Conservation (phyloP, 805 yeast genomes). For the Candida sphagnicola region DNA sequence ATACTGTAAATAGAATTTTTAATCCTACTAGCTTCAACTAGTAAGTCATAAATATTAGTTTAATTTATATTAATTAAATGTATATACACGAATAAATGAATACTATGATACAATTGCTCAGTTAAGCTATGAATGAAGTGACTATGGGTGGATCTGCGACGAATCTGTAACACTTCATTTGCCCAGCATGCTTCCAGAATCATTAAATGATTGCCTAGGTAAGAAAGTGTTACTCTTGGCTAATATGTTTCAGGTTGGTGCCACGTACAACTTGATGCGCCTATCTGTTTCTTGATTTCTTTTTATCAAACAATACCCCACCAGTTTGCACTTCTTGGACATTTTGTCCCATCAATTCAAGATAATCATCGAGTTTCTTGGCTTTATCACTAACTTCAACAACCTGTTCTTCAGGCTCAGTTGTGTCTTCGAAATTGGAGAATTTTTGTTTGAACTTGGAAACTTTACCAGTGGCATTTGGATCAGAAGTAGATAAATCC, state of each 20-base stretch:
- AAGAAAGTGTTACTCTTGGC: not conserved
- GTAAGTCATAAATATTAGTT: not conserved
- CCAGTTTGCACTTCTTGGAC: slow-evolving; percentile 54
- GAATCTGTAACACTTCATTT: too few species aligned
- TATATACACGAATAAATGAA: slow-evolving; percentile 6
- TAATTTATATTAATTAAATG: not conserved
- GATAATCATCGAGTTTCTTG: slow-evolving; percentile 41
- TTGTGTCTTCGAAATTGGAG: slow-evolving; percentile 32
- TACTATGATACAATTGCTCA: not conserved
- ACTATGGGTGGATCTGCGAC: too few species aligned
- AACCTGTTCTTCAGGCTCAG: slow-evolving; percentile 5
- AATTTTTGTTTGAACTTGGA: slow-evolving; percentile 70
- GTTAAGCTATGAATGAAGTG: not conserved
- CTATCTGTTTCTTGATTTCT: slow-evolving; percentile 38
- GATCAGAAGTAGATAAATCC: slow-evolving; percentile 69
- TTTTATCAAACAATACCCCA: slow-evolving; percentile 48
- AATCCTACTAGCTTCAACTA: not conserved
- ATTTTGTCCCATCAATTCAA: slow-evolving; percentile 58
- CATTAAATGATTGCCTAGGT: too few species aligned
- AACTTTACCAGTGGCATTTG: slow-evolving; percentile 80
- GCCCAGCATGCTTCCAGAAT: too few species aligned
- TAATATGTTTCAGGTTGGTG: too few species aligned
- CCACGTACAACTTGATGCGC: slow-evolving; percentile 4
- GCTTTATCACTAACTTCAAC: slow-evolving; percentile 6
- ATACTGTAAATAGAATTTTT: not conserved